phyloP scores from a whole-genome alignment of 345 rosid species.

The Pistacia integerrima region DNA sequence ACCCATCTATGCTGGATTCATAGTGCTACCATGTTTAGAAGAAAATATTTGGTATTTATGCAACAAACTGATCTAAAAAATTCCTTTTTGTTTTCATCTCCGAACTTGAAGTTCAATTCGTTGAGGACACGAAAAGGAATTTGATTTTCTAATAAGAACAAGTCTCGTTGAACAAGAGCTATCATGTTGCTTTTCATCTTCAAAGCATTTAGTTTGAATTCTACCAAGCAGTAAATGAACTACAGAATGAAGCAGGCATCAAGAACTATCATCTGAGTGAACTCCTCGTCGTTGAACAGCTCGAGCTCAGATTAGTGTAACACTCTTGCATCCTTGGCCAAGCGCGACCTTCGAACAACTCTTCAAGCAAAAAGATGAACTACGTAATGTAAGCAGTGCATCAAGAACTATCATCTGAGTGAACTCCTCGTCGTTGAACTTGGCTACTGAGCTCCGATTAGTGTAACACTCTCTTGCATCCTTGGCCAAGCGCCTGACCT shows the following conservation, averaged over 20 bases:
- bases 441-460: not conserved
- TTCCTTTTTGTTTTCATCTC: not conserved
- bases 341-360: not conserved
- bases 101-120: not conserved
- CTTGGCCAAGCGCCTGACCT: not conserved
- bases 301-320: not conserved
- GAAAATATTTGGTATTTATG: not conserved
- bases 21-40: constrained; percentile 20
- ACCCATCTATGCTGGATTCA: not conserved
- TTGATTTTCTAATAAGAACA: constrained; percentile 35
- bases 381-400: not conserved
- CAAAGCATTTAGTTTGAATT: not conserved
- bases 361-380: not conserved
- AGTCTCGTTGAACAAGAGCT: constrained; percentile 14
- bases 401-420: constrained; percentile 22
- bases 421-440: not conserved
- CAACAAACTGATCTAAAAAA: not conserved
- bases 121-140: constrained; percentile 25
- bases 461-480: not conserved
- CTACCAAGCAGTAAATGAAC: not conserved
- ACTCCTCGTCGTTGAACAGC: not conserved
- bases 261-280: constrained; percentile 24
- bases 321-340: not conserved
- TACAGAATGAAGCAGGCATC: not conserved
- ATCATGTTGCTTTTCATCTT: not conserved